phyloP scores from a whole-genome alignment of 345 rosid genomes.

The Anacardium occidentale region DNA sequence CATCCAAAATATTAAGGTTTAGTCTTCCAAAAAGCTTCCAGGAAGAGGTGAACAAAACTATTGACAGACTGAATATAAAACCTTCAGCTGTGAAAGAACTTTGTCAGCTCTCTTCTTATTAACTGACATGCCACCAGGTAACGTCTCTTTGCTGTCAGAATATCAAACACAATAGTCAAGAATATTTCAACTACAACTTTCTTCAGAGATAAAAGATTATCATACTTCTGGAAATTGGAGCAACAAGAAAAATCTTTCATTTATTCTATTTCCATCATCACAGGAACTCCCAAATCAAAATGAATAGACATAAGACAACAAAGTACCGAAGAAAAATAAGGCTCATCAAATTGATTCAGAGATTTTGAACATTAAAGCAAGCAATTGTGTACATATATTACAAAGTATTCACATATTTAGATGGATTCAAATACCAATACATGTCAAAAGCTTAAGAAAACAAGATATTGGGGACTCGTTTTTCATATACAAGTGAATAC shows the following conservation, averaged over 20 bases:
- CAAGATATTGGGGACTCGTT: neutral
- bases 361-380: neutral
- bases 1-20: neutral
- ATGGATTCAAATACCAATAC: too few relatives aligned
- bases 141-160: slow-evolving; percentile 73
- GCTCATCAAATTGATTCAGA: too few relatives aligned
- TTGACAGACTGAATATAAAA: slow-evolving; percentile 22
- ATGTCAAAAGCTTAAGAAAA: neutral
- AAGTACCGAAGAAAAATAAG: too few relatives aligned
- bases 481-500: neutral
- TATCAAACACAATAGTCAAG: slow-evolving; percentile 19
- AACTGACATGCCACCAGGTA: slow-evolving; percentile 81
- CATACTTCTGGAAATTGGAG: neutral
- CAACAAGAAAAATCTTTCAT: neutral
- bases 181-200: neutral
- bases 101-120: slow-evolving; percentile 72
- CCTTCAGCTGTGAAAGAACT: slow-evolving; percentile 73
- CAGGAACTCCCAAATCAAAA: too few relatives aligned
- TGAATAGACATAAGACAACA: too few relatives aligned
- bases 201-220: neutral
- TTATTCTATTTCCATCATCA: too few relatives aligned
- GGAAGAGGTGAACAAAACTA: neutral
- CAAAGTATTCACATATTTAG: neutral
- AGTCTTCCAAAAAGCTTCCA: neutral
- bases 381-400: neutral